Evolutionary conservation across 345 rosid genomes (phyloP).

Genomic region (Aurinia saxatilis): DNA sequence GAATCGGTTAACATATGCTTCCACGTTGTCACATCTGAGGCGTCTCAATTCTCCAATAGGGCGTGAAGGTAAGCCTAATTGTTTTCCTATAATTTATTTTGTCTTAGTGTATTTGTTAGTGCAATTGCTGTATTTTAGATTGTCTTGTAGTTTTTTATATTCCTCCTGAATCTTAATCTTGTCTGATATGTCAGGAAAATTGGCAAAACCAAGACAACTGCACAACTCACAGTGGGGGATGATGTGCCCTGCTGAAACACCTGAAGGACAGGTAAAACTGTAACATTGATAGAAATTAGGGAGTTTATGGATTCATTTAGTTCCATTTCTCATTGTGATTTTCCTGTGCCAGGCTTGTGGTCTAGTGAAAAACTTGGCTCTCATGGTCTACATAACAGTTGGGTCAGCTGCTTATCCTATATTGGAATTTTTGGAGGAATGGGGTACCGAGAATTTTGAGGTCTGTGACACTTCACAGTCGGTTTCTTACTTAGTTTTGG

Average conservation of each 20-base stretch:
- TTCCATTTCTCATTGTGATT: background rate
- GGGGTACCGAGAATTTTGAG: constrained; percentile 99
- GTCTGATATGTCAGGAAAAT: constrained; percentile 54
- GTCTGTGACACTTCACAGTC: constrained; percentile 31
- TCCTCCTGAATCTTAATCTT: constrained; percentile 10
- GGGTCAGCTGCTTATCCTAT: constrained; percentile 96
- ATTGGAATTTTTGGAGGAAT: constrained; percentile 87
- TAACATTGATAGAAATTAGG: constrained; percentile 10
- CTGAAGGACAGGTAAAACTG: constrained; percentile 84
- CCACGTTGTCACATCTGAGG: constrained; percentile 91
- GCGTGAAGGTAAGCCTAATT: constrained; percentile 73
- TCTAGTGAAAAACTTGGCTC: constrained; percentile 90
- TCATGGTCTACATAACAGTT: constrained; percentile 96
- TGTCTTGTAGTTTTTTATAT: background rate
- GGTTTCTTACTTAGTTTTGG: background rate
- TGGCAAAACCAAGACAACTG: constrained; percentile 97
- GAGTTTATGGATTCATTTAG: background rate
- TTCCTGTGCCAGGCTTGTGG: constrained; percentile 73
- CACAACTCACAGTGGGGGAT: constrained; percentile 99
- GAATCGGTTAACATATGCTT: constrained; percentile 92
- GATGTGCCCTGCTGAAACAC: constrained; percentile 99
- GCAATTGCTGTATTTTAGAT: background rate
- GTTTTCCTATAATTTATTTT: background rate
- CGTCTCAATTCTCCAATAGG: constrained; percentile 97
- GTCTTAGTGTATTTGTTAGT: background rate